Evolutionary conservation across 1,139 yeast genomes (phyloP).

Genomic region (Lodderomyces margitis): DNA sequence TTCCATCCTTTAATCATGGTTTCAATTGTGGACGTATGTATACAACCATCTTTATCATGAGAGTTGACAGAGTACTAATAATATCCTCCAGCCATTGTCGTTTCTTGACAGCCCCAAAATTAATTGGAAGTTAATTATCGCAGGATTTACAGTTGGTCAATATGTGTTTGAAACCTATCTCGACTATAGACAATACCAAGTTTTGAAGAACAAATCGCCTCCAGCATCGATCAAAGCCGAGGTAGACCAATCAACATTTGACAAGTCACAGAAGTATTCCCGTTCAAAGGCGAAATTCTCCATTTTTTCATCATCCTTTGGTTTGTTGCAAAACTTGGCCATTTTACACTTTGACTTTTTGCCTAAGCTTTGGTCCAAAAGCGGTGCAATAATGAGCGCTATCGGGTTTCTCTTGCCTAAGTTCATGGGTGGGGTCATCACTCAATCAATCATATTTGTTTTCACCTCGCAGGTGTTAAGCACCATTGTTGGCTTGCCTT

Average conservation of each 20-base stretch:
- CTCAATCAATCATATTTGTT: conserved; percentile 68
- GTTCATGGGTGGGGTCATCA: conserved; percentile 52
- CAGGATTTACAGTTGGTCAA: conserved; percentile 76
- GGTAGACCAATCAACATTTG: conserved; percentile 69
- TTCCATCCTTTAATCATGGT: neutral
- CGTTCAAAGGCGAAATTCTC: conserved; percentile 78
- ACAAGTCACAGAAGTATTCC: conserved; percentile 76
- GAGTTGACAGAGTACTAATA: conserved; percentile 20
- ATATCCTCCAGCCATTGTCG: conserved; percentile 23
- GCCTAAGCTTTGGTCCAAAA: conserved; percentile 65
- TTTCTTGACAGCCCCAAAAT: conserved; percentile 49
- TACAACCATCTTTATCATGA: conserved; percentile 11
- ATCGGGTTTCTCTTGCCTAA: conserved; percentile 38
- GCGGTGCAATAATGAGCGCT: conserved; percentile 41
- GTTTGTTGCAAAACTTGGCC: conserved; percentile 55
- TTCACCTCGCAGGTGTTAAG: conserved; percentile 43
- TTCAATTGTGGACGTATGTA: conserved; percentile 4
- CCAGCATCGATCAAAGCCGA: conserved; percentile 67
- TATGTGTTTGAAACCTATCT: conserved; percentile 73
- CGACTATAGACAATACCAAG: conserved; percentile 73
- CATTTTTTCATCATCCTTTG: conserved; percentile 51
- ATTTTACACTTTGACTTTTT: conserved; percentile 60
- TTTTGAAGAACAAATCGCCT: conserved; percentile 51
- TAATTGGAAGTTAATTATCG: conserved; percentile 74
- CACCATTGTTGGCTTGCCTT: conserved; percentile 59